A percentile compares a stretch with the other conserved stretches of the same genome.
Evolutionary conservation across 768 basidiomycete genomes (phyloP).

Genomic region (Lactarius pseudohatsudake): DNA sequence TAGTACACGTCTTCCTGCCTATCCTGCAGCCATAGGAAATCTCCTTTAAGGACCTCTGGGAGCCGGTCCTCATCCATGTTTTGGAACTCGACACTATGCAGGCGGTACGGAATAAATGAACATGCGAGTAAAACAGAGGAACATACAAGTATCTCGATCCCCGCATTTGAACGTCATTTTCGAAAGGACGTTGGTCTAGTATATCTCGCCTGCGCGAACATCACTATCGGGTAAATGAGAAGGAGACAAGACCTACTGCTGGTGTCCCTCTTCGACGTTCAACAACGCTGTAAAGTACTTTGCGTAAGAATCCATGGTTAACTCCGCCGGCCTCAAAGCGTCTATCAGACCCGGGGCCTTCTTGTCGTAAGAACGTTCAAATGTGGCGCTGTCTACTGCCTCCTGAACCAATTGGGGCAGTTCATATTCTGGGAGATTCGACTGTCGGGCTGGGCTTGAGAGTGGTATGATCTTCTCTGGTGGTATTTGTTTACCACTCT

Average conservation of each 20-base stretch:
- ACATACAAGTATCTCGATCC: conserved; percentile 1
- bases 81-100: conserved; percentile 14
- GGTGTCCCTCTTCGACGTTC: conserved; percentile 38
- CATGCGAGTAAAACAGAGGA: not conserved
- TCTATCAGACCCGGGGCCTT: not conserved
- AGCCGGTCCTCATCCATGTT: conserved; percentile 18
- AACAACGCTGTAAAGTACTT: conserved; percentile 14
- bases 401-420: conserved; percentile 3
- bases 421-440: conserved; percentile 11
- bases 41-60: conserved; percentile 12
- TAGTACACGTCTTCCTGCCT: conserved; percentile 17
- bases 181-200: conserved; percentile 1
- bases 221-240: conserved; percentile 29
- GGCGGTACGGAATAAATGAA: not conserved
- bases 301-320: conserved; percentile 7
- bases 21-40: conserved; percentile 22
- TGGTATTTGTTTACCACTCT: not conserved
- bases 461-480: conserved; percentile 5
- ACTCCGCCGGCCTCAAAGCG: not conserved
- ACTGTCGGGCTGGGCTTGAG: not conserved
- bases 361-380: not conserved
- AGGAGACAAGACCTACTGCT: conserved; percentile 43
- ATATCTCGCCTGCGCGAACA: conserved; percentile 33
- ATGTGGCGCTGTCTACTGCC: not conserved
- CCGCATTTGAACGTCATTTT: not conserved